Percentiles rank a stretch among this genome's conserved stretches.
Evolutionary conservation across 2,329 filamentous ascomycete species (phyloP).

Genomic region (Nakataea oryzae): DNA sequence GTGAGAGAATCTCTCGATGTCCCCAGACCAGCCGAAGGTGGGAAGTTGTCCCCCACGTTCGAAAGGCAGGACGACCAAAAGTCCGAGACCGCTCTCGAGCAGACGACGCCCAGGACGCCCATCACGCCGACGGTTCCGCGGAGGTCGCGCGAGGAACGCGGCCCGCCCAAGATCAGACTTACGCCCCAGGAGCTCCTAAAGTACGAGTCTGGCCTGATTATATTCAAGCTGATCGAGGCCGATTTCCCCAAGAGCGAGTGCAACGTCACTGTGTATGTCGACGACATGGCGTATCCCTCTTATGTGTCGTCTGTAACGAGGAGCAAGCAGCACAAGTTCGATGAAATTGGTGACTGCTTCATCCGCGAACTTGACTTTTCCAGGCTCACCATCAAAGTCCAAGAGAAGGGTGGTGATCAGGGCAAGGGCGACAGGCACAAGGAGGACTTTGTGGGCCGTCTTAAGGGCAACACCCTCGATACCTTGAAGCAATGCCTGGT

Average conservation of each 20-base stretch:
- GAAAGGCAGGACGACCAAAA: slow-evolving; percentile 17
- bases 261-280: slow-evolving; percentile 80
- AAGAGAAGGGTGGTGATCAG: slow-evolving; percentile 67
- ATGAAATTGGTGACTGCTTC: slow-evolving; percentile 91
- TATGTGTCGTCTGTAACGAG: slow-evolving; percentile 73
- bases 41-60: slow-evolving; percentile 30
- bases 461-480: slow-evolving; percentile 76
- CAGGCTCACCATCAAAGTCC: slow-evolving; percentile 76
- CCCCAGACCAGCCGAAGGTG: slow-evolving; percentile 25
- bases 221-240: slow-evolving; percentile 89
- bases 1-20: slow-evolving; percentile 18
- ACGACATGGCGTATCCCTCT: slow-evolving; percentile 87
- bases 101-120: slow-evolving; percentile 21
- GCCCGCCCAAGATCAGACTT: slow-evolving; percentile 67
- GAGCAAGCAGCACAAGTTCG: slow-evolving; percentile 60
- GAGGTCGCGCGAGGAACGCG: slow-evolving; percentile 42
- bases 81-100: slow-evolving; percentile 9
- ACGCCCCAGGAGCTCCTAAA: slow-evolving; percentile 69
- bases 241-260: slow-evolving; percentile 68
- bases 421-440: slow-evolving; percentile 62
- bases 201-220: slow-evolving; percentile 83
- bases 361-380: slow-evolving; percentile 97
- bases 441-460: slow-evolving; percentile 60
- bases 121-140: slow-evolving; percentile 29
- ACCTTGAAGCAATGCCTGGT: slow-evolving; percentile 82